Evolutionary conservation across 106 monocot species (phyloP).

Genomic region (Vanilla planifolia): DNA sequence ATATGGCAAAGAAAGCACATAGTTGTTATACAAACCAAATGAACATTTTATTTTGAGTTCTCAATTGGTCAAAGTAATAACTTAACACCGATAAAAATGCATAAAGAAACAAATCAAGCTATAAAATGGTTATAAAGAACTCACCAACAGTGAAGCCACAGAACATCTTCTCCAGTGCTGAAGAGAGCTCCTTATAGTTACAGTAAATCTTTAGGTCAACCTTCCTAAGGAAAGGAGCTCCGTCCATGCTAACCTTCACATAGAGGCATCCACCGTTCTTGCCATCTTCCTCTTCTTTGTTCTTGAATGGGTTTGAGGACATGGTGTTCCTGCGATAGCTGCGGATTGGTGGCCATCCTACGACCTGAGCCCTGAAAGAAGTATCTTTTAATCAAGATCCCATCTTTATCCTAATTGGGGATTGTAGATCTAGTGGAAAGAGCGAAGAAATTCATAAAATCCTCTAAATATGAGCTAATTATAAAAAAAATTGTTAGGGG

Average conservation of each 20-base stretch:
- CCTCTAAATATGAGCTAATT: too few species aligned
- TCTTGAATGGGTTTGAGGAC: constrained; percentile 44
- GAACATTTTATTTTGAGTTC: too few species aligned
- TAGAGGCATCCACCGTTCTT: constrained; percentile 44
- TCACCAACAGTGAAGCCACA: constrained; percentile 65
- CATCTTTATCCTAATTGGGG: neutral
- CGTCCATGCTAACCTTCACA: constrained; percentile 74
- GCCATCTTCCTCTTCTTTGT: constrained; percentile 33
- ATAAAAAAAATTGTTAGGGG: neutral
- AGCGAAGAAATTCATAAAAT: neutral
- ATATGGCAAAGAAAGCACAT: too few species aligned
- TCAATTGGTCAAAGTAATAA: too few species aligned
- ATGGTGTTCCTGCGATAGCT: constrained; percentile 62
- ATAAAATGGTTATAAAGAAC: constrained; percentile 8
- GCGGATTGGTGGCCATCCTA: constrained; percentile 70
- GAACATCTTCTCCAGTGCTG: constrained; percentile 64
- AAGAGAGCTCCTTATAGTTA: constrained; percentile 59
- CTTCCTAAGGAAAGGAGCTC: constrained; percentile 63
- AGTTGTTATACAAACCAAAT: too few species aligned
- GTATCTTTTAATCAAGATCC: neutral
- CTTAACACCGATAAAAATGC: too few species aligned
- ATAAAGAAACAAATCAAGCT: neutral
- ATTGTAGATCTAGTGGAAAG: neutral
- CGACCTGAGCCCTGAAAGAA: constrained; percentile 48
- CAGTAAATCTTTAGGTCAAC: constrained; percentile 44